phyloP scores from a whole-genome alignment of 2,329 filamentous ascomycete genomes.

The Claviceps fusiformis region DNA sequence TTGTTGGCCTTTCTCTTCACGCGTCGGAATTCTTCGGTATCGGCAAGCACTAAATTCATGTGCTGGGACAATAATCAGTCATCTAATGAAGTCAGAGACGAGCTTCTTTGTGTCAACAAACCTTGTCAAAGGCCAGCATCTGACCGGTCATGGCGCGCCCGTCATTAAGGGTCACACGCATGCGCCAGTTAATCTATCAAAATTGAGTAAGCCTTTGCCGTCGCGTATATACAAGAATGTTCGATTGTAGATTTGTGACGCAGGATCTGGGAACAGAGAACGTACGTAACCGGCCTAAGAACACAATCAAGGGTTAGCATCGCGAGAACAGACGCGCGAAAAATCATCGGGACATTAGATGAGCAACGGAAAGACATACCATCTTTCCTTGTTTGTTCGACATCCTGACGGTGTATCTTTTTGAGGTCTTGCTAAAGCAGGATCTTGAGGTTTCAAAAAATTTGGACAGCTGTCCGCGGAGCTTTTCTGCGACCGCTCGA shows the following conservation, averaged over 20 bases:
- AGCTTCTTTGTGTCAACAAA: conserved; percentile 22
- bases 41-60: conserved; percentile 97
- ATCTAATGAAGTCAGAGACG: neutral
- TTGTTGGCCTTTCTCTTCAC: conserved; percentile 77
- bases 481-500: conserved; percentile 26
- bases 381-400: conserved; percentile 94
- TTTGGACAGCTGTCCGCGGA: conserved; percentile 21
- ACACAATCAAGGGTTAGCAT: conserved; percentile 42
- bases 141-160: conserved; percentile 93
- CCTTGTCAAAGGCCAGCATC: conserved; percentile 98
- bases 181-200: conserved; percentile 90
- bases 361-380: conserved; percentile 47
- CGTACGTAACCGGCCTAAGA: conserved; percentile 58
- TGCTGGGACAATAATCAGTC: conserved; percentile 44
- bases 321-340: conserved; percentile 27
- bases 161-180: conserved; percentile 92
- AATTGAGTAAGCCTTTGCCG: conserved; percentile 3
- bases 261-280: conserved; percentile 13
- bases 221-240: conserved; percentile 16
- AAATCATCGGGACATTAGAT: conserved; percentile 20
- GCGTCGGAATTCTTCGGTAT: conserved; percentile 94
- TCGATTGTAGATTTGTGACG: neutral
- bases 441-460: conserved; percentile 28
- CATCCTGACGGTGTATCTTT: conserved; percentile 17
- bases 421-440: conserved; percentile 19